Percentiles rank a stretch among this genome's conserved stretches.
Conservation (phyloP, 2,329 filamentous ascomycete genomes). For the Coleophoma eucalyptorum region DNA sequence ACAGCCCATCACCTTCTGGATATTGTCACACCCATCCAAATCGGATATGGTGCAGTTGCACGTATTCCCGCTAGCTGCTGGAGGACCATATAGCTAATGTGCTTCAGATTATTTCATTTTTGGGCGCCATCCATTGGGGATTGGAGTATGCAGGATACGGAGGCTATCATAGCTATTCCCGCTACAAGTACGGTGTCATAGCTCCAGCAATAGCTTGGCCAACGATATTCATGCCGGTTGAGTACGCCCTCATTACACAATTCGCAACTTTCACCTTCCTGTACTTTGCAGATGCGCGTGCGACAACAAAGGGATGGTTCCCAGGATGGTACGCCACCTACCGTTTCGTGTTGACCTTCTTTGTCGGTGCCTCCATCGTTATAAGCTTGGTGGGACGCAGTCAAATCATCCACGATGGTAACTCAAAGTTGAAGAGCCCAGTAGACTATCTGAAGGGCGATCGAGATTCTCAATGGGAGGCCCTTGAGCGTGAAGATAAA, state of each 20-base stretch:
- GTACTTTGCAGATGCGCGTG: constrained; percentile 79
- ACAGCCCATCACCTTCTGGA: constrained; percentile 70
- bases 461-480: constrained; percentile 22
- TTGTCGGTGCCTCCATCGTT: constrained; percentile 81
- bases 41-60: constrained; percentile 85
- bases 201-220: constrained; percentile 85
- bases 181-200: constrained; percentile 79
- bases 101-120: constrained; percentile 78
- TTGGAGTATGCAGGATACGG: constrained; percentile 75
- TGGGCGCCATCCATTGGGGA: constrained; percentile 91
- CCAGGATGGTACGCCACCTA: constrained; percentile 86
- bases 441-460: constrained; percentile 23
- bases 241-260: constrained; percentile 82
- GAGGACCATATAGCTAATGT: not conserved
- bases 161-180: constrained; percentile 65
- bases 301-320: constrained; percentile 70
- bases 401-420: constrained; percentile 38
- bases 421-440: constrained; percentile 23
- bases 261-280: constrained; percentile 81
- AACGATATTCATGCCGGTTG: constrained; percentile 76
- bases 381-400: constrained; percentile 78
- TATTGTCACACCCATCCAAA: constrained; percentile 79
- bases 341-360: constrained; percentile 86
- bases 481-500: constrained; percentile 24
- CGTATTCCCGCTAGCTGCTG: constrained; percentile 28